Evolutionary conservation across 306 rosid species (phyloP).

Genomic region (Corylus heterophylla): DNA sequence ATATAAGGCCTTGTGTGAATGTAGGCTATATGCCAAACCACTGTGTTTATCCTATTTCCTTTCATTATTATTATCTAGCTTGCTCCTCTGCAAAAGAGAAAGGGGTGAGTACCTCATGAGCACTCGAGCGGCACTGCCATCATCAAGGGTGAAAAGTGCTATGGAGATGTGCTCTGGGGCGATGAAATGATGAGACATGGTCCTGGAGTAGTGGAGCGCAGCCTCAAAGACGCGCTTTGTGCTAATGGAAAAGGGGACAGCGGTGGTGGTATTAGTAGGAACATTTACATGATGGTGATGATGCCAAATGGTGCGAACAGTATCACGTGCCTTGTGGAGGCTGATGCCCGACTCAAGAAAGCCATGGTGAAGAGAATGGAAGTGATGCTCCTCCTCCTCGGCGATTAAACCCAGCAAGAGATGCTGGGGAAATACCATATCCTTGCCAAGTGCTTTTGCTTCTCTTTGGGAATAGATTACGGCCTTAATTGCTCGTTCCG

Average conservation of each 20-base stretch:
- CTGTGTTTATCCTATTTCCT: no score
- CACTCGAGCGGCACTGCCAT: constrained; percentile 63
- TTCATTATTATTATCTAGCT: neutral
- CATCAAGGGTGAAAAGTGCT: constrained; percentile 65
- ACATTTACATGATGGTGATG: neutral
- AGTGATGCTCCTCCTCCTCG: constrained; percentile 48
- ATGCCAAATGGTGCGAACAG: constrained; percentile 51
- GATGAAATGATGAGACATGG: constrained; percentile 64
- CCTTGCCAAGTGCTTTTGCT: constrained; percentile 61
- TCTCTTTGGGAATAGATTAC: constrained; percentile 71
- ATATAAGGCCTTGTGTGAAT: no score
- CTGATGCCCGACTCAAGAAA: constrained; percentile 68
- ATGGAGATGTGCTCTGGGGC: constrained; percentile 77
- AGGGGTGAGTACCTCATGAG: constrained; percentile 55
- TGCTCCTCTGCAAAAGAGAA: neutral
- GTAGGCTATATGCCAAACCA: no score
- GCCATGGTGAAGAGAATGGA: constrained; percentile 43
- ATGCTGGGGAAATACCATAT: constrained; percentile 65
- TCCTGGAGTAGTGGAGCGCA: constrained; percentile 71
- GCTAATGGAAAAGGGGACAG: constrained; percentile 64
- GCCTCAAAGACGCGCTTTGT: constrained; percentile 74
- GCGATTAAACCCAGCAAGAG: constrained; percentile 80
- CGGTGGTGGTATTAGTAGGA: constrained; percentile 3
- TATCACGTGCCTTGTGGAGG: constrained; percentile 60
- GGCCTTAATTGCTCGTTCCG: constrained; percentile 77